Conservation (phyloP, 345 rosid genomes). For the Euphorbia lathyris region DNA sequence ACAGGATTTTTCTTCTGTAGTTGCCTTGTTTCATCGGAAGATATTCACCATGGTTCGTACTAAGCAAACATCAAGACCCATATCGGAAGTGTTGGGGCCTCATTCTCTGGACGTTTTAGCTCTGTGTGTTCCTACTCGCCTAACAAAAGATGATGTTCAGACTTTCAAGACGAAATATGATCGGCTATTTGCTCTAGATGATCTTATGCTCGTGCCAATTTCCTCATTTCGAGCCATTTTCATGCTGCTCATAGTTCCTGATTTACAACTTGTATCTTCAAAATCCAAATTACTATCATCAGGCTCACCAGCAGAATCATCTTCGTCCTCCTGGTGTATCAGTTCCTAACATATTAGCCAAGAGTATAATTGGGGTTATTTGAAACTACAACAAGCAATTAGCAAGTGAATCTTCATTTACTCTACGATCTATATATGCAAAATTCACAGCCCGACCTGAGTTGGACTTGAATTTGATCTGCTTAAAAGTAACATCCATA, state of each 20-base stretch:
- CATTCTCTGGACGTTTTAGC: no score
- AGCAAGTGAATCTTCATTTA: background rate
- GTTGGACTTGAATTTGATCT: slow-evolving; percentile 32
- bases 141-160: no score
- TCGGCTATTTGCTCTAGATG: slow-evolving; percentile 18
- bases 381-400: background rate
- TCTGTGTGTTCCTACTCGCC: no score
- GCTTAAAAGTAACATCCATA: slow-evolving; percentile 19
- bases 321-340: slow-evolving; percentile 28
- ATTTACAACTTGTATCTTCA: slow-evolving; percentile 22
- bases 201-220: slow-evolving; percentile 9
- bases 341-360: slow-evolving; percentile 30
- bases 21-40: no score
- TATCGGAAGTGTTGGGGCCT: no score
- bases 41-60: no score
- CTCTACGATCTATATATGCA: background rate
- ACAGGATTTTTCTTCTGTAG: no score
- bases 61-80: no score
- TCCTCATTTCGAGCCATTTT: slow-evolving; percentile 21
- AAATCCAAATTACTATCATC: slow-evolving; percentile 25
- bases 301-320: slow-evolving; percentile 34
- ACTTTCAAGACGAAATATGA: no score
- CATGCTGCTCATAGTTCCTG: slow-evolving; percentile 17
- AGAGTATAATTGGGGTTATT: no score
- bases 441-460: slow-evolving; percentile 31